These are phyloP conservation scores for Plasmodium vivax DNA, from an alignment of 169 alveolate genomes.

Conservation along the genomic window DNA sequence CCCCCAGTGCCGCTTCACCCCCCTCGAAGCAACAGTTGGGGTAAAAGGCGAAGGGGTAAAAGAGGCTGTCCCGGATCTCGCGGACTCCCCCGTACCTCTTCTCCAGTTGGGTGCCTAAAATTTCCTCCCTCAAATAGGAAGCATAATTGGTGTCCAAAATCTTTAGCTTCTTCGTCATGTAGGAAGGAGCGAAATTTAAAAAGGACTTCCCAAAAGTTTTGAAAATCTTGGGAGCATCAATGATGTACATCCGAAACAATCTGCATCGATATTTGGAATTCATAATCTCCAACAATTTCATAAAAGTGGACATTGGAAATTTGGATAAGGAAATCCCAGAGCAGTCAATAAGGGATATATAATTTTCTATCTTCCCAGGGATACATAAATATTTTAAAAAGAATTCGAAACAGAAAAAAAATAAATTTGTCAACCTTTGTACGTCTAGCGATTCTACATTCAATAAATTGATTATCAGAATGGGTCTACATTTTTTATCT, in stretches of 20 bases:
- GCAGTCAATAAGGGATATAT: conserved; percentile 78
- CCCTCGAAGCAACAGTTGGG: conserved; percentile 40
- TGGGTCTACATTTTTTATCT: conserved; percentile 80
- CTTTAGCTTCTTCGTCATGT: conserved; percentile 75
- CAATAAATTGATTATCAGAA: conserved; percentile 75
- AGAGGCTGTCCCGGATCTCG: conserved; percentile 42
- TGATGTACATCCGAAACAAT: conserved; percentile 73
- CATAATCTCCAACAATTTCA: conserved; percentile 76
- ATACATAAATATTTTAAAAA: conserved; percentile 78
- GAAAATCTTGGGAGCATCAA: conserved; percentile 78
- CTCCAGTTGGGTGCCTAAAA: conserved; percentile 75
- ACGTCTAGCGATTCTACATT: conserved; percentile 50
- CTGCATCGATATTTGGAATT: conserved; percentile 81
- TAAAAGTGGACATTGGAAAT: conserved; percentile 77
- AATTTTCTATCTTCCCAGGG: conserved; percentile 79
- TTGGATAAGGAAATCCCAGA: conserved; percentile 75
- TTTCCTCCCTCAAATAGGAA: conserved; percentile 52
- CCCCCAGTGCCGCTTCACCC: neutral
- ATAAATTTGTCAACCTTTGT: conserved; percentile 55
- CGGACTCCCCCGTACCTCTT: conserved; percentile 77
- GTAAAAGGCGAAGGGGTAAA: conserved; percentile 78
- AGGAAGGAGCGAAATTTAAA: conserved; percentile 73
- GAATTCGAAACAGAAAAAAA: conserved; percentile 73
- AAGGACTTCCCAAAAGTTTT: conserved; percentile 76
- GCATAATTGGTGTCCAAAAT: conserved; percentile 70